These are phyloP conservation scores for Ceratocystis destructans DNA, from an alignment of 2,329 filamentous ascomycete genomes.

Conservation along the genomic window DNA sequence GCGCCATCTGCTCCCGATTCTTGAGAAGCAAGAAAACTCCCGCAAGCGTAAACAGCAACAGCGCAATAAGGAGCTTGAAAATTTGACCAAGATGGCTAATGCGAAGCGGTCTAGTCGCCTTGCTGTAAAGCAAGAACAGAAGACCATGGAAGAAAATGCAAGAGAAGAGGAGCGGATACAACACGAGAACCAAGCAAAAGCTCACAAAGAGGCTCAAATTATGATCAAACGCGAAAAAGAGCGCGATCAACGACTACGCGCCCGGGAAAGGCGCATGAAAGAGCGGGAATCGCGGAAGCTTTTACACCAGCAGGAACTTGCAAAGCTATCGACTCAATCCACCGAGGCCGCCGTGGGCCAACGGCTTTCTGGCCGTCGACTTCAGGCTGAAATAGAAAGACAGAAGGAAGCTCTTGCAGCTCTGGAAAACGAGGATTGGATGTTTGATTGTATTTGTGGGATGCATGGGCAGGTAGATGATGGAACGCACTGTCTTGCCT, in stretches of 20 bases:
- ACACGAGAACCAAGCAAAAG: constrained; percentile 48
- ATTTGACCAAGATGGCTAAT: constrained; percentile 73
- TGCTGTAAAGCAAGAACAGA: constrained; percentile 36
- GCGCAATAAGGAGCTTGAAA: constrained; percentile 65
- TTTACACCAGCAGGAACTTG: constrained; percentile 72
- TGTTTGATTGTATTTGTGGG: constrained; percentile 89
- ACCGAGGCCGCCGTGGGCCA: constrained; percentile 1
- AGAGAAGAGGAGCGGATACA: constrained; percentile 19
- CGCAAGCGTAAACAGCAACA: constrained; percentile 55
- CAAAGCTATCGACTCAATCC: constrained; percentile 44
- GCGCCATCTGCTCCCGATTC: constrained; percentile 66
- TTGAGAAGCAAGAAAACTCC: constrained; percentile 65
- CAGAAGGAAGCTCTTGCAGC: constrained; percentile 59
- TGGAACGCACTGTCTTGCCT: constrained; percentile 83
- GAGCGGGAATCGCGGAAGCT: constrained; percentile 74
- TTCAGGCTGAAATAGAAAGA: constrained; percentile 63
- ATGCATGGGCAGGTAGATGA: constrained; percentile 87
- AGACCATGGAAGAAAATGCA: constrained; percentile 15
- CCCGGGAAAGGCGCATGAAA: constrained; percentile 69
- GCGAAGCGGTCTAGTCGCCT: constrained; percentile 89
- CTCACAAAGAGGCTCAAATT: constrained; percentile 48
- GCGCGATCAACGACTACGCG: constrained; percentile 65
- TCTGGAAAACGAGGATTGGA: constrained; percentile 73
- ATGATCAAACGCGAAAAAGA: constrained; percentile 51
- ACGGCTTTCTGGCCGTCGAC: constrained; percentile 30